Evolutionary conservation across 495 filamentous ascomycete genomes (phyloP), one percentile per base, ranked within the genome.

Genomic region (Lasiosphaeriaceae sp.): DNA sequence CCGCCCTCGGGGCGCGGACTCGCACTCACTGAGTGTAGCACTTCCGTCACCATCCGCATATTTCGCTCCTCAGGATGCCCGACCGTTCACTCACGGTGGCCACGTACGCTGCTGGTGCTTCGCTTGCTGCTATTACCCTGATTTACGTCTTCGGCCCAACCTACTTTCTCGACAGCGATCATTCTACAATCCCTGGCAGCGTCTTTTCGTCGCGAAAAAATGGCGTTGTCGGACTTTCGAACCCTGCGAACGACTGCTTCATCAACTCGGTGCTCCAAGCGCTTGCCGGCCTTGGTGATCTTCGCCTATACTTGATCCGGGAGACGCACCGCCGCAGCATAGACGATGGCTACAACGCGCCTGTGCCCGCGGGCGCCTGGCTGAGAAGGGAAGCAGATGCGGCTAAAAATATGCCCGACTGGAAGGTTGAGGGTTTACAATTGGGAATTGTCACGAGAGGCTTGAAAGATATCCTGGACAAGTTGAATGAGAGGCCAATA

Each of bases 171-270:
- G 93, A 98, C 73, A 81, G 83, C 58, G 88, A 91, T 23, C 78
- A 85, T 20, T 80, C 79, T 51, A 49, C 47, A 6, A 37, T 52
- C 11, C 47, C 51, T 3, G 41, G 34, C 47, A 37, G 61, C 43
- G 47, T 65, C 35, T 71, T 66, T 52, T 79, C 83, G 24, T 77
- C 80, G 39, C 84, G 89, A 48, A 96, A 93, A 73, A 92, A 90
- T 68, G 89, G 89, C 57, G 87, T 92, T 45, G 92, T 99, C 20
- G 94, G 94, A 44, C 80, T 99, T 23, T 77, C 79, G 16, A 99
- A 99, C 65, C 83, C 90, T 3, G 95, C 92, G 56, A 97, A 97
- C 76, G 95, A 99, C 72, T 99, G 94, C 77, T 99, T 97, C 76
- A 97, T 99, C 76, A 99, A 99, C 72, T 96, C 92, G 21, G 88